Evolutionary conservation across 2,329 filamentous ascomycete species (phyloP), one percentile per base, ranked within the genome.

Genomic region (Colletotrichum endophyticum): DNA sequence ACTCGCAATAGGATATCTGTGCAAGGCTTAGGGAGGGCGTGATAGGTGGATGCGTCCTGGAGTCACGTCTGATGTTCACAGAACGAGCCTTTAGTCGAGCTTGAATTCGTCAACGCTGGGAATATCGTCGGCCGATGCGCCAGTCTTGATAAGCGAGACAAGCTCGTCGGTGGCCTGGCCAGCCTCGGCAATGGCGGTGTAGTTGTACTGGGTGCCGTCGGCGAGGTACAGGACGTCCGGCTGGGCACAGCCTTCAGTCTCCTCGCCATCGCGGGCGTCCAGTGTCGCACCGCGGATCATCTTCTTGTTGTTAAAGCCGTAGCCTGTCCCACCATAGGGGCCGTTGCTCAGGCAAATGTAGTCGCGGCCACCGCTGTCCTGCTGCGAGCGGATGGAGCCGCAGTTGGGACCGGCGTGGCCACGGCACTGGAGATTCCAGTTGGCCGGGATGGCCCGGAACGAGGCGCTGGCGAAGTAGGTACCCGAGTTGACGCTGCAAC

Each of bases 151-250:
- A 32, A 72, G 34, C 70, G 70, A 67, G 49, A 16, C 2, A 57
- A 72, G 8, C 62, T 72, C 70, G 3, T 72, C 62, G 62, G 25
- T 61, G 62, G 70, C 22, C 70, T 72, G 62, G 7, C 70, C 70
- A 61, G 70, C 39, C 34, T 72, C 62, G 49, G 34, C 62, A 67
- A 72, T 72, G 62, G 70, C 70, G 62, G 70, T 72, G 70, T 67
- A 72, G 70, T 72, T 72, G 70, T 72, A 72, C 70, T 72, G 70
- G 70, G 70, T 72, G 70, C 70, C 70, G 62, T 72, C 70, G 70
- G 49, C 62, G 49, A 72, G 70, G 49, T 72, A 72, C 49, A 72
- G 62, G 62, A 72, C 62, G 62, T 72, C n/a, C 25, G 70, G 70
- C 70, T 72, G 70, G 62, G 62, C 70, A 5, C 70, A 72, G 1